Base-by-base conservation (phyloP, 2,329 filamentous ascomycete genomes). In the Xylaria sp. region DNA sequence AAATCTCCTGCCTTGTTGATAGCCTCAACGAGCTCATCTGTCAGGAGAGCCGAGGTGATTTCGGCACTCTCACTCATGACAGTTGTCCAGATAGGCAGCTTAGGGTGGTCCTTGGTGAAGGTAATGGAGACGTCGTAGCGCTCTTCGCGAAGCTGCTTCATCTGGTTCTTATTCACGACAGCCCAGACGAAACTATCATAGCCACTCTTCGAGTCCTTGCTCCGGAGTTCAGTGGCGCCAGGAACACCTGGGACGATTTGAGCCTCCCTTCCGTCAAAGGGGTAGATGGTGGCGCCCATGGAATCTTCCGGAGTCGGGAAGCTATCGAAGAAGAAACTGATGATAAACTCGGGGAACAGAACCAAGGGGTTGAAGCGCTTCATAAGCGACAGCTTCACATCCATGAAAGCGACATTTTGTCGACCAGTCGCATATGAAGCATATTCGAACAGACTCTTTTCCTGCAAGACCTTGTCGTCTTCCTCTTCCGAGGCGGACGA, bases 51-150 rank as follows among this genome's bases (percentile, higher is more conserved):
- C 55, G 98, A 93, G 13, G 94, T 98, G 76, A 99, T 91, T 83
- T 98, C 96, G 68, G 94, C 94, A 82, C 91, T 97, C 86, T 99
- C 96, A 78, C 90, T 97, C 96, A 99, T 98, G 78, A 98, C 89
- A 13, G 94, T 97, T 65, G 91, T 86, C 94, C 94, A 99, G 72
- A 87, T 83, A 41, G 96, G 95, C 41, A 99, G 89, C 85, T 97
- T 98, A 65, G 91, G 80, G 82, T 94, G 89, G 78, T 99, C 96
- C 87, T 97, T 97, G 79, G 95, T 98, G 73, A 90, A 90, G 51
- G 96, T 98, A 74, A 99, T 88, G 63, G 93, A 97, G 64, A 98
- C 85, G 80, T 99, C 96, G 83, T 98, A 99, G 76, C 96, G 92
- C 72, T 97, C 94, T 57, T 97, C 92, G 70, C 96, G 92, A 76